Conservation (phyloP, 805 yeast species). For the Metschnikowia corniflorae region DNA sequence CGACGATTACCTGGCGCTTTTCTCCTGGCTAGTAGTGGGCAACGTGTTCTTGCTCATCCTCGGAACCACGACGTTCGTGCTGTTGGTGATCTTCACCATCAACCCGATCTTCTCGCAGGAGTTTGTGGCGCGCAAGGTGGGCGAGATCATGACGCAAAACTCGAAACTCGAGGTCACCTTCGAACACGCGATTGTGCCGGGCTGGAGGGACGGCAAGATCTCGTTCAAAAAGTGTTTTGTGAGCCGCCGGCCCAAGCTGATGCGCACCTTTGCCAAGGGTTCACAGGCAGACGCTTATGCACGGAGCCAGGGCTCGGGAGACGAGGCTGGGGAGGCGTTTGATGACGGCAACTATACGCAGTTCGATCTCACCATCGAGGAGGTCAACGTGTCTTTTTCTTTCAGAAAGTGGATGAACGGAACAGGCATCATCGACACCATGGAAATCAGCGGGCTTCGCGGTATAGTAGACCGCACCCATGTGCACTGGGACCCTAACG, state of each 20-base stretch:
- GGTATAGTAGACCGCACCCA: conserved; percentile 92
- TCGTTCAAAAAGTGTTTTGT: conserved; percentile 82
- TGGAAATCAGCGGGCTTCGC: conserved; percentile 78
- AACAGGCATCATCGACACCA: conserved; percentile 72
- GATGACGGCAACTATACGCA: conserved; percentile 97
- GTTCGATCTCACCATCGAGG: conserved; percentile 86
- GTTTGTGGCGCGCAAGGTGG: conserved; percentile 73
- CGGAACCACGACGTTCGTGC: conserved; percentile 91
- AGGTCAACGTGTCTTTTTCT: conserved; percentile 74
- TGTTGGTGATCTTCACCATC: conserved; percentile 68
- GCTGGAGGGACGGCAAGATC: conserved; percentile 86
- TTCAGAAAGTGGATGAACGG: conserved; percentile 89
- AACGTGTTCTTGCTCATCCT: conserved; percentile 73
- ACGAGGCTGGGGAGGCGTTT: conserved; percentile 23
- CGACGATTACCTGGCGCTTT: conserved; percentile 88
- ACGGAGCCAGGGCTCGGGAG: neutral
- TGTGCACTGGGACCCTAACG: conserved; percentile 76
- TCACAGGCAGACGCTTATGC: conserved; percentile 67
- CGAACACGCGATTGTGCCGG: conserved; percentile 92
- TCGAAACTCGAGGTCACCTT: conserved; percentile 81
- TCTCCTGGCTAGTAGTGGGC: conserved; percentile 90
- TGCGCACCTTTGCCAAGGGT: conserved; percentile 59
- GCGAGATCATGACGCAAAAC: conserved; percentile 79
- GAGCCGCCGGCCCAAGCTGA: conserved; percentile 70
- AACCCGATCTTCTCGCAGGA: conserved; percentile 90